Conservation (phyloP, 345 rosid genomes). For the Eucalyptus tenuipes region DNA sequence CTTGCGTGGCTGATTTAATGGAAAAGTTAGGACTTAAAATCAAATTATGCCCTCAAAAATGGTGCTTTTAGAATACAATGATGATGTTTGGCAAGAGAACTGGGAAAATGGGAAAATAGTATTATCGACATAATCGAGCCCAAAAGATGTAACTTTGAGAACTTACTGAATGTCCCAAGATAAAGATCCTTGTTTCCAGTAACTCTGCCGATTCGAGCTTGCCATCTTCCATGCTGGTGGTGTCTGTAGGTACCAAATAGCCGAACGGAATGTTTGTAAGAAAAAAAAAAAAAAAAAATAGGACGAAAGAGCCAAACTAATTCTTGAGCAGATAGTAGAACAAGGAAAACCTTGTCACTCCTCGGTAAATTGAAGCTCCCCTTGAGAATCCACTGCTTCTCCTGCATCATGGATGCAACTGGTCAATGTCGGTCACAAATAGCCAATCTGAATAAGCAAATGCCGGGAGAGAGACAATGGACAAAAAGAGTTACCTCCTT, state of each 20-base stretch:
- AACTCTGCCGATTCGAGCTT: constrained; percentile 76
- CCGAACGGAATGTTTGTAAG: not conserved
- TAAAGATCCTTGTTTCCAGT: constrained; percentile 86
- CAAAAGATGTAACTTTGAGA: not conserved
- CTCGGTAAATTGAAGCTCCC: constrained; percentile 76
- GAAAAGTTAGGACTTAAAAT: not conserved
- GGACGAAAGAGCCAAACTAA: not conserved
- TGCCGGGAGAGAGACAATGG: not conserved
- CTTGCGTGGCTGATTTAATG: constrained; percentile 46
- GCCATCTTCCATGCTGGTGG: constrained; percentile 90
- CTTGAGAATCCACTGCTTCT: constrained; percentile 78
- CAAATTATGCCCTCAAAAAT: not conserved
- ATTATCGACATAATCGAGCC: not conserved
- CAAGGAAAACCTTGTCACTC: constrained; percentile 52
- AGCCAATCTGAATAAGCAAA: not conserved
- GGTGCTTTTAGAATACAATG: not conserved
- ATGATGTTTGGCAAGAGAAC: not conserved
- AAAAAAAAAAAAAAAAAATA: not conserved
- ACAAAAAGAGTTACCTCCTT: constrained; percentile 19
- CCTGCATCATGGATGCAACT: constrained; percentile 6
- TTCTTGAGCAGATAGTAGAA: not conserved
- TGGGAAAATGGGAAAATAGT: not conserved
- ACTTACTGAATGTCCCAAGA: constrained; percentile 75
- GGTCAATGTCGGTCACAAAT: not conserved
- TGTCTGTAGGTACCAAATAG: constrained; percentile 20